Base-by-base conservation (phyloP, 2,329 filamentous ascomycete genomes). In the Trichoderma sp. region DNA sequence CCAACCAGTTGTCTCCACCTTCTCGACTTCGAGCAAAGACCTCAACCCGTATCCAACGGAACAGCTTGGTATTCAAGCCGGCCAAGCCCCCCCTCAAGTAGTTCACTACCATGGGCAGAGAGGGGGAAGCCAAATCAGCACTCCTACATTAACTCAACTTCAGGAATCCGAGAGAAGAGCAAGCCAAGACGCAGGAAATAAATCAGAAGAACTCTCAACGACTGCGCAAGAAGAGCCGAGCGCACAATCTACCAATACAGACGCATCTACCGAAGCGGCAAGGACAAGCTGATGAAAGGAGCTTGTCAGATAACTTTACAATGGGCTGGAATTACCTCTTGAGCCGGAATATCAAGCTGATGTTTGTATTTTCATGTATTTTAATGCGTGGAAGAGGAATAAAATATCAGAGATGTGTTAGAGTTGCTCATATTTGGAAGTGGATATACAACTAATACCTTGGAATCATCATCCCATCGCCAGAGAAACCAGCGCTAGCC, bases 1-100 rank as follows among this genome's bases (percentile, higher is more conserved):
- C 75, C 88, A 90, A 75, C 89, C 89, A 5, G 82, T 90, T 26
- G 86, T 91, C 54, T 91, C 89, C 55, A 89, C 87, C 26, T 91
- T 91, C 74, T 91, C 89, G 43, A 91, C 89, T 1, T 91, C 89
- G 11, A 90, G 88, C 78, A 89, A 89, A 76, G 89, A 91, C 75
- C 80, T 91, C 37, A 87, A 91, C 73, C 89, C 86, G 0, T 91
- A 91, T 74, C 89, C 89, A 5, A 89, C 88, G 32, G 87, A 90
- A 73, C 82, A 90, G 60, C 79, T 90, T 5, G 88, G 88, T 18
- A 84, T 86, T 2, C 86, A 89, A 72, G 85, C 85, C 49, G 88
- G 88, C 18, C 88, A 90, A 76, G 82, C 85, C 18, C 87, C 88
- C 30, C 88, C 88, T 11, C 88, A 90, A 74, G 88, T 90, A 2